Conservation (phyloP, 768 basidiomycete genomes). For the Tricholoma saponaceum region DNA sequence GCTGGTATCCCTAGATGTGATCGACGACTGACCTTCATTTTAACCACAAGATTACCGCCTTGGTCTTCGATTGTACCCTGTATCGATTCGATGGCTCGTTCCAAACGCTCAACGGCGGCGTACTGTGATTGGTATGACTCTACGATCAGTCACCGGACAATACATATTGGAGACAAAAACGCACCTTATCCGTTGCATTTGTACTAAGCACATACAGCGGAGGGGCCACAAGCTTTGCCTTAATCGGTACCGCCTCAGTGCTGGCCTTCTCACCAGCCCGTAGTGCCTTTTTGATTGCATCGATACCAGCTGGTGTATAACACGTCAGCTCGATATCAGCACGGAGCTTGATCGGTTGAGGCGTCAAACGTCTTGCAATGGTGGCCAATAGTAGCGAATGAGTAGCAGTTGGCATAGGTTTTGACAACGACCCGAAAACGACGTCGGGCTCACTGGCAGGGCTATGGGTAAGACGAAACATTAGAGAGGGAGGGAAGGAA, state of each 20-base stretch:
- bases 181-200: conserved; percentile 93
- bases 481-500: not conserved
- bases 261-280: conserved; percentile 85
- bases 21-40: conserved; percentile 80
- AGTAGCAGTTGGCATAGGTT: conserved; percentile 53
- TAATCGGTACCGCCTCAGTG: conserved; percentile 90
- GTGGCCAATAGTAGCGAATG: conserved; percentile 66
- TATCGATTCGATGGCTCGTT: conserved; percentile 90
- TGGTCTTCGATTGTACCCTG: conserved; percentile 78
- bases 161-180: conserved; percentile 9
- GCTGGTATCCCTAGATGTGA: not conserved
- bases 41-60: conserved; percentile 84
- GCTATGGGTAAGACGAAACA: conserved; percentile 3
- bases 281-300: conserved; percentile 92
- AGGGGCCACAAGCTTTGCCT: conserved; percentile 94
- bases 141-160: not conserved
- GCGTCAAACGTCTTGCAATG: conserved; percentile 92
- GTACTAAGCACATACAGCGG: conserved; percentile 94
- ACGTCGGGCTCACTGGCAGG: conserved; percentile 45
- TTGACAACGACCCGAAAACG: conserved; percentile 71
- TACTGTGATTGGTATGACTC: conserved; percentile 37
- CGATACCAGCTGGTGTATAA: conserved; percentile 93
- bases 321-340: conserved; percentile 98
- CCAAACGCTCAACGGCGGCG: conserved; percentile 88
- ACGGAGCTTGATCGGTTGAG: conserved; percentile 97